Base-by-base conservation (phyloP, 1,284 basidiomycete species). In the Kwoniella shivajii region DNA sequence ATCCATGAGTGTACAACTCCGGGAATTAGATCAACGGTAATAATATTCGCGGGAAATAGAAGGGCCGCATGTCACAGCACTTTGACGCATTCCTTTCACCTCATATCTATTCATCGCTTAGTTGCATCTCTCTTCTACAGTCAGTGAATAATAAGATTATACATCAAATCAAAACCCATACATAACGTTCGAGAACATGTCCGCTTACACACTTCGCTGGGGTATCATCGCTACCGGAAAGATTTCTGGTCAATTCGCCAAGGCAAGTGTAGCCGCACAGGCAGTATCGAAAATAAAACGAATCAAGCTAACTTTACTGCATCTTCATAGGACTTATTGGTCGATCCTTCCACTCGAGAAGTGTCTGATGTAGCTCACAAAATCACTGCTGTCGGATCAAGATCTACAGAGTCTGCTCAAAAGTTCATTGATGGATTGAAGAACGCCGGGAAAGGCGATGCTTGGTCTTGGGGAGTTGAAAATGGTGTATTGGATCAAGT, bases 321-420 rank as follows among this genome's bases (percentile, higher is more conserved):
- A 61, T 67, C 16, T 44, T 16, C 24, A 4, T 52, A 70, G 69
- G 70, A 73, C 49, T 62, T 72, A 3, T 63, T 74, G 22, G 61
- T 67, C 44, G 57, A 69, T 60, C 65, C 68, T 3, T 54, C 63
- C 16, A 65, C 68, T 16, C 88, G 91, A 24, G 79, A 80, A 45
- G 86, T 86, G 4, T 72, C 81, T 27, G 92, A 95, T 72, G 82
- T 95, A 9, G 74, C 80, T 3, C 92, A 95, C 78, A 84, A 85
- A 67, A 80, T 95, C 43, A 81, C 80, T 10, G 91, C 89, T 2
- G 87, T 93, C 24, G 90, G 89, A 7, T 94, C 92, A 26, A 85
- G 90, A 38, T 85, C 79, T 42, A 77, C 84, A 16, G 80, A 83
- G 24, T 88, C 85, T 42, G 92, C 92, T 4, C 78, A 85, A 57